These are phyloP conservation scores for Samsoniella hepiali DNA, from an alignment of 2,329 filamentous ascomycete species.

Conservation along the genomic window DNA sequence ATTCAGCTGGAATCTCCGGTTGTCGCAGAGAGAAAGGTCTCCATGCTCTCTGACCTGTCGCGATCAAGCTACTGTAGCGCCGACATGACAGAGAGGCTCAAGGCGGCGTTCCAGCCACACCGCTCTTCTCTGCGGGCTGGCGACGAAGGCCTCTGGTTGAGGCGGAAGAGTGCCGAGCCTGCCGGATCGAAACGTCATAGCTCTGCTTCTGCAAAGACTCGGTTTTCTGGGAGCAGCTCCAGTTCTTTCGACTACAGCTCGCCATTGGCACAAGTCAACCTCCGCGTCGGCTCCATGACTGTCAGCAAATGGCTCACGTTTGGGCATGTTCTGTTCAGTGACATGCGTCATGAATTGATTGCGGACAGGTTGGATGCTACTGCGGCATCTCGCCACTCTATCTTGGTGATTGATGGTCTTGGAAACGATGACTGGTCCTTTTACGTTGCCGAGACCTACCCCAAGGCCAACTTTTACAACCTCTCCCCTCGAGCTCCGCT, in stretches of 20 bases:
- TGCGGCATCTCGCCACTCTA: constrained; percentile 51
- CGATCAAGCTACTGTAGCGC: constrained; percentile 52
- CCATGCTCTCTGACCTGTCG: constrained; percentile 32
- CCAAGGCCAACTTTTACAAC: constrained; percentile 72
- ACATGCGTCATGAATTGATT: constrained; percentile 67
- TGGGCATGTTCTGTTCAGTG: constrained; percentile 78
- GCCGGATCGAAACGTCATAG: constrained; percentile 28
- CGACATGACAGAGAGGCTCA: constrained; percentile 53
- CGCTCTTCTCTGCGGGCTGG: constrained; percentile 42
- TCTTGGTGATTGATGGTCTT: constrained; percentile 77
- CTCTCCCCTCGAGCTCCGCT: constrained; percentile 58
- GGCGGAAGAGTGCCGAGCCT: constrained; percentile 1
- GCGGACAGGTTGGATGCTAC: constrained; percentile 32
- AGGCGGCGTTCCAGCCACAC: constrained; percentile 47
- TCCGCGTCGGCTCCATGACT: constrained; percentile 76
- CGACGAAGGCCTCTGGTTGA: constrained; percentile 36
- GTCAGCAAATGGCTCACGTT: constrained; percentile 87
- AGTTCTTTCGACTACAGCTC: constrained; percentile 55
- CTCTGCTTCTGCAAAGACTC: constrained; percentile 32
- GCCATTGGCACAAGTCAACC: constrained; percentile 67
- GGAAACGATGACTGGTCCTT: constrained; percentile 89
- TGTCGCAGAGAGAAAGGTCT: constrained; percentile 32
- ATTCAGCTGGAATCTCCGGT: constrained; percentile 46
- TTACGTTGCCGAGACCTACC: constrained; percentile 78
- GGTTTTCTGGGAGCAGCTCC: constrained; percentile 45